A percentile compares a stretch with the other conserved stretches of the same genome.
These are phyloP conservation scores for Eragrostis curvula DNA, from an alignment of 176 grass and related monocot species.

Conservation along the genomic window DNA sequence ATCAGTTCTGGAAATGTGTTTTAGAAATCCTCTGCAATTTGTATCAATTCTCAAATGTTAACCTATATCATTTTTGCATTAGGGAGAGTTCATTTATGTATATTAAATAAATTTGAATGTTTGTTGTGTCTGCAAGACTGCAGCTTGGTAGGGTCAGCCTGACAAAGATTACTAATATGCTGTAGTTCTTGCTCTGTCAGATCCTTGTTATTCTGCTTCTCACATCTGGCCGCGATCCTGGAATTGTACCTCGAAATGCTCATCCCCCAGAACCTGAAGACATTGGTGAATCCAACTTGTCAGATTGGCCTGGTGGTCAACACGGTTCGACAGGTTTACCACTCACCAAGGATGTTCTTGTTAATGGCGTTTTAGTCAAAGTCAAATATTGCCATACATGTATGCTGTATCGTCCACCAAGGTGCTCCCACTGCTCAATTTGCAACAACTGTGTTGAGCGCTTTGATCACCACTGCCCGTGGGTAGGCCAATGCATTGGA, in stretches of 20 bases:
- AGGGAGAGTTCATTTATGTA: background rate
- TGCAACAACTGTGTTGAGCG: slow-evolving; percentile 68
- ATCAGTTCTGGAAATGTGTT: background rate
- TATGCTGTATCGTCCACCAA: slow-evolving; percentile 88
- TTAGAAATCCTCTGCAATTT: background rate
- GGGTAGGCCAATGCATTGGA: slow-evolving; percentile 87
- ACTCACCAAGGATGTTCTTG: slow-evolving; percentile 65
- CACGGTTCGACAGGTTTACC: slow-evolving; percentile 51
- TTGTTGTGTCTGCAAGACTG: background rate
- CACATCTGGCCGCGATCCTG: slow-evolving; percentile 73
- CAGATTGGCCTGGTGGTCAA: slow-evolving; percentile 66
- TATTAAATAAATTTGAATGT: slow-evolving; percentile 8
- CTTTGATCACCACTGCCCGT: slow-evolving; percentile 85
- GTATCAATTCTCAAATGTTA: background rate
- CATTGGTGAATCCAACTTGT: slow-evolving; percentile 58
- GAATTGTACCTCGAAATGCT: slow-evolving; percentile 70
- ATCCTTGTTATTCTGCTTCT: slow-evolving; percentile 68
- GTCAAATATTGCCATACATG: slow-evolving; percentile 86
- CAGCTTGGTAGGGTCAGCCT: slow-evolving; percentile 20
- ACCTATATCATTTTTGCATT: background rate
- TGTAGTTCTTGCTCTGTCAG: slow-evolving; percentile 41
- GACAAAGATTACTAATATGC: slow-evolving; percentile 12
- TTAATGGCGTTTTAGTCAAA: slow-evolving; percentile 71
- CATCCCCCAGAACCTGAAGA: slow-evolving; percentile 75
- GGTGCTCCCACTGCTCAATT: slow-evolving; percentile 75